phyloP scores from a whole-genome alignment of 2,329 filamentous ascomycete genomes.

The Verticillium longisporum region DNA sequence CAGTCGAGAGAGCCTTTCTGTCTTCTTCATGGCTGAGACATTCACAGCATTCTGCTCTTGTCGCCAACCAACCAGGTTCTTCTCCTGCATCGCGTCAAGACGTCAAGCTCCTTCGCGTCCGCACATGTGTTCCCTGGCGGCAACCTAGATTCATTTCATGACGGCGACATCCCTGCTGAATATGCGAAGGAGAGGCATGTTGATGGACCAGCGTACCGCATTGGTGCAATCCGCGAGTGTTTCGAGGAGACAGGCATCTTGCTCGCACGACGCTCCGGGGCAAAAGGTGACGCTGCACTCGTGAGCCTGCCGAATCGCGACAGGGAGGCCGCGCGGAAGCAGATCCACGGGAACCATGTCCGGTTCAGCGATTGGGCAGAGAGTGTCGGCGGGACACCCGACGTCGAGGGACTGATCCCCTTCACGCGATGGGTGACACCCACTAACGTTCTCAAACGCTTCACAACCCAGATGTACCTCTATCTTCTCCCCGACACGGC shows the following conservation, averaged over 20 bases:
- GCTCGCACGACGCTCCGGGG: conserved; percentile 43
- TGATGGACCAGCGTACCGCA: conserved; percentile 68
- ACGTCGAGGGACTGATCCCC: conserved; percentile 56
- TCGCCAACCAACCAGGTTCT: conserved; percentile 84
- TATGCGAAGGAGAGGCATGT: conserved; percentile 53
- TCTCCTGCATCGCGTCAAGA: conserved; percentile 77
- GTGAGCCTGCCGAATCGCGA: conserved; percentile 54
- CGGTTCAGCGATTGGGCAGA: conserved; percentile 61
- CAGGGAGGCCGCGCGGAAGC: conserved; percentile 58
- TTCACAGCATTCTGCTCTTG: conserved; percentile 61
- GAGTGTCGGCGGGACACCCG: conserved; percentile 50
- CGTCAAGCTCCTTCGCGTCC: conserved; percentile 77
- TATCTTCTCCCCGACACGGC: conserved; percentile 69
- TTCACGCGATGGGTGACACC: conserved; percentile 95
- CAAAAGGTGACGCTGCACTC: conserved; percentile 40
- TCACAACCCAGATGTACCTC: conserved; percentile 95
- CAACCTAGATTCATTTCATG: conserved; percentile 70
- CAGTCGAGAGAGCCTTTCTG: not conserved
- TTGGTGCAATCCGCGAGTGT: conserved; percentile 81
- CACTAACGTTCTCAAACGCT: conserved; percentile 62
- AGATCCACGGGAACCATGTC: conserved; percentile 60
- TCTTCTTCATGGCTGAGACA: not conserved
- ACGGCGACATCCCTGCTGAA: conserved; percentile 48
- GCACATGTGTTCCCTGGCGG: conserved; percentile 96
- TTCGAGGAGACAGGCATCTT: conserved; percentile 94